These are phyloP conservation scores for Sporothrix inflata DNA, from an alignment of 2,329 filamentous ascomycete species.

Conservation along the genomic window DNA sequence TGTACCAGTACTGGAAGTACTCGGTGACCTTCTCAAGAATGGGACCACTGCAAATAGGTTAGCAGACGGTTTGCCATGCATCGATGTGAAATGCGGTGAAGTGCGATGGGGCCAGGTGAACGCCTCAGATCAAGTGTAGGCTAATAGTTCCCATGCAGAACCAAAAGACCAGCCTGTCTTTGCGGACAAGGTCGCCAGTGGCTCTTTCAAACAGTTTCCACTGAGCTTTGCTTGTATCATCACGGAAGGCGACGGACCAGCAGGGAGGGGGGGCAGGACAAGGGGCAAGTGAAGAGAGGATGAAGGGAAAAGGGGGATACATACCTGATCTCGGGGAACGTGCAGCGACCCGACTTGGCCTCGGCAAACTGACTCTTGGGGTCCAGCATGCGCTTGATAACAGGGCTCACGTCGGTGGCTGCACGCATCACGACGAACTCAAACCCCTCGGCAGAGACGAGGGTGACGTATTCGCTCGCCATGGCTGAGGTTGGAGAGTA, in stretches of 20 bases:
- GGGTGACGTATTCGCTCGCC: slow-evolving; percentile 71
- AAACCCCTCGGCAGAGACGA: slow-evolving; percentile 74
- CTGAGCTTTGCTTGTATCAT: slow-evolving; percentile 38
- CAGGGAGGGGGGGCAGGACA: slow-evolving; percentile 20
- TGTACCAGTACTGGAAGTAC: slow-evolving; percentile 83
- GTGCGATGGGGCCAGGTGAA: not conserved
- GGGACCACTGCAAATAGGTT: slow-evolving; percentile 57
- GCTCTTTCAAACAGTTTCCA: slow-evolving; percentile 30
- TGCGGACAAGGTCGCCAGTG: slow-evolving; percentile 20
- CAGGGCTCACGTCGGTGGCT: slow-evolving; percentile 68
- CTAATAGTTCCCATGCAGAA: slow-evolving; percentile 27
- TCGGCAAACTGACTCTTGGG: slow-evolving; percentile 69
- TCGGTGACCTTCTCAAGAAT: slow-evolving; percentile 81
- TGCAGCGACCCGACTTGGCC: slow-evolving; percentile 64
- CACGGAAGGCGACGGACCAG: slow-evolving; percentile 32
- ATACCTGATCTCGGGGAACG: slow-evolving; percentile 75
- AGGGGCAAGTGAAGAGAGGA: slow-evolving; percentile 13
- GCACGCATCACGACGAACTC: slow-evolving; percentile 76
- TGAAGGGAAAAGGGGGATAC: slow-evolving; percentile 36
- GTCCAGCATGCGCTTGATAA: slow-evolving; percentile 76
- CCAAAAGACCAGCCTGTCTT: slow-evolving; percentile 15
- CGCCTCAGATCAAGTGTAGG: slow-evolving; percentile 39
- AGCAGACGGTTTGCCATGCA: not conserved
- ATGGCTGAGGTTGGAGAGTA: slow-evolving; percentile 15
- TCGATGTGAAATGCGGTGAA: not conserved